Evolutionary conservation across 2,329 filamentous ascomycete species (phyloP), one percentile per base, ranked within the genome.

Genomic region (Fusarium zealandicum): DNA sequence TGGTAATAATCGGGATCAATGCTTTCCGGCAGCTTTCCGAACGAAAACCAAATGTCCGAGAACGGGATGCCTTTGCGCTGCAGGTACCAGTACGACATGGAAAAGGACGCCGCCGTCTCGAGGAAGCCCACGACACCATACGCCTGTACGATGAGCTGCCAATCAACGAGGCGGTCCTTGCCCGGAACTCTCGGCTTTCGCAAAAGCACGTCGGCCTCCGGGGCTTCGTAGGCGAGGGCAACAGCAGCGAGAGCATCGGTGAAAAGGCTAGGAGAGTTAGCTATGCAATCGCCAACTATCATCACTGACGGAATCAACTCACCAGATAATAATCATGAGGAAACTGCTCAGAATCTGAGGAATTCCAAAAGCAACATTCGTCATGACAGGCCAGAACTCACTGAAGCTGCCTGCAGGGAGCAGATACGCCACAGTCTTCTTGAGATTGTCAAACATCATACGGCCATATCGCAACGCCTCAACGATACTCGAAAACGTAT

Each of bases 401-500:
- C 83, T 84, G 70, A 90, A 92, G n/a, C 79, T 84, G 2, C 89
- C 89, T 0, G 89, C 89, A 0, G 89, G 88, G 0, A 92, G 78
- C 3, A 92, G 77, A 66, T 92, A 92, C n/a, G 85, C 83, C 56
- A 90, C 71, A 16, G 70, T 70, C 78, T 93, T 92, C 70, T 90
- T 89, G 43, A 92, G 74, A 64, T 92, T 92, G 70, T 92, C 87
- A 72, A 90, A 92, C n/a, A 92, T 87, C 6, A 90, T 83, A 12
- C 89, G 82, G 0, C 89, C 89, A 54, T 88, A 90, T 59, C 85
- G 79, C 2, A 92, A 84, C 1, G 89, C 90, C 66, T 89, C 83
- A 5, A 92, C 84, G 27, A 93, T 83, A 2, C 86, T 88, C 0
- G 84, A 81, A 67, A 93, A 92, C 0, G 84, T 86, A 45, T 92